Conservation (phyloP, 768 basidiomycete genomes). For the Lactarius vividus region DNA sequence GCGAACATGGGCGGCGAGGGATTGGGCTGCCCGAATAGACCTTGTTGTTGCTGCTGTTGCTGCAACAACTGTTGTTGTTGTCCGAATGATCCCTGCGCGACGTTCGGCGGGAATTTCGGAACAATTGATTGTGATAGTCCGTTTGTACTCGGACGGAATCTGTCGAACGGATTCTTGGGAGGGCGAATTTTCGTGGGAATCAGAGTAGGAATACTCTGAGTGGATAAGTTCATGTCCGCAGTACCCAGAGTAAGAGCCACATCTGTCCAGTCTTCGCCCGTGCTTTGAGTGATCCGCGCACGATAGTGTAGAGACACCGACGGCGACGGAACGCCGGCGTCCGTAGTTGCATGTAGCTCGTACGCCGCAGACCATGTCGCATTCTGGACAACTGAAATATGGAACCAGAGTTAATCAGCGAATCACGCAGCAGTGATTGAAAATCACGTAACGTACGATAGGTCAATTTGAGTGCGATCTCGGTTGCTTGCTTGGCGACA, state of each 20-base stretch:
- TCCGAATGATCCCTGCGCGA: background rate
- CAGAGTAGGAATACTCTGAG: slow-evolving; percentile 34
- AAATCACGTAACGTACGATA: slow-evolving; percentile 45
- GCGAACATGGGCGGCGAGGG: background rate
- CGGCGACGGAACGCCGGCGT: slow-evolving; percentile 43
- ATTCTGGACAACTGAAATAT: slow-evolving; percentile 46
- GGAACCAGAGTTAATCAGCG: background rate
- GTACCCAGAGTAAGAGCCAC: slow-evolving; percentile 53
- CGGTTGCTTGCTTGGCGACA: slow-evolving; percentile 37
- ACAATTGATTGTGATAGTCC: background rate
- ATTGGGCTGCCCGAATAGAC: background rate
- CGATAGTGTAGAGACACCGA: slow-evolving; percentile 52
- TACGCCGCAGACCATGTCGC: slow-evolving; percentile 55
- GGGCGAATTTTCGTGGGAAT: slow-evolving; percentile 17
- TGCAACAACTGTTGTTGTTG: background rate
- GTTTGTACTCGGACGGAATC: background rate
- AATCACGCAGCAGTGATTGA: background rate
- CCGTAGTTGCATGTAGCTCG: slow-evolving; percentile 52
- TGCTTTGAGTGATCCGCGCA: slow-evolving; percentile 50
- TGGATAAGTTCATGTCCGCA: slow-evolving; percentile 40
- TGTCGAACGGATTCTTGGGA: background rate
- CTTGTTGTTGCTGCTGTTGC: background rate
- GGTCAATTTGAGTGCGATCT: slow-evolving; percentile 47
- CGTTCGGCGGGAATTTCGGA: background rate
- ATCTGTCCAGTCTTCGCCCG: slow-evolving; percentile 60